Evolutionary conservation across 2,329 filamentous ascomycete genomes (phyloP).

Genomic region (Aspergillus ochraceus): DNA sequence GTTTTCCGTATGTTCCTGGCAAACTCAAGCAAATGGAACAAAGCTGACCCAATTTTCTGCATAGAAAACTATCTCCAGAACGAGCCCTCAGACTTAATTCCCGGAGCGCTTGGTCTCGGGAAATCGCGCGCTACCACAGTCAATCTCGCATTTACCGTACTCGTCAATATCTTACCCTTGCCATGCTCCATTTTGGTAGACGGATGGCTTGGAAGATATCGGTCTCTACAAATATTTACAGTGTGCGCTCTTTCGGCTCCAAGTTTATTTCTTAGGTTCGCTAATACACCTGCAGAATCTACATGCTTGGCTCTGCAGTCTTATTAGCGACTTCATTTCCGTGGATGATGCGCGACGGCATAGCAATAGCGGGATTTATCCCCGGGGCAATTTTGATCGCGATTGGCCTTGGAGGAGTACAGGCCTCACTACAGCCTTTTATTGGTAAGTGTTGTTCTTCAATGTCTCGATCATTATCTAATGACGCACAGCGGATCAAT

Average conservation of each 20-base stretch:
- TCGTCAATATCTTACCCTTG: background rate
- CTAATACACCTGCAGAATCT: background rate
- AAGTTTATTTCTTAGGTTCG: background rate
- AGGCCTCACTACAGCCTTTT: background rate
- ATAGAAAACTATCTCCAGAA: background rate
- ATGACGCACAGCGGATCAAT: background rate
- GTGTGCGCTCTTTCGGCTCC: background rate
- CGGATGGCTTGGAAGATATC: background rate
- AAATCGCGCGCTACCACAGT: background rate
- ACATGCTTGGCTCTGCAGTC: background rate
- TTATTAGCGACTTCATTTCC: background rate
- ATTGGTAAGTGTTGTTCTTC: background rate
- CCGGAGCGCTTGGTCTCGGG: background rate
- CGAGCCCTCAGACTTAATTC: background rate
- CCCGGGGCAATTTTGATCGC: background rate
- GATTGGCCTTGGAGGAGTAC: background rate
- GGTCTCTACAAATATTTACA: background rate
- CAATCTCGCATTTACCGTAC: background rate
- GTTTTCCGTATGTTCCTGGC: background rate
- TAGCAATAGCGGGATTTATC: background rate
- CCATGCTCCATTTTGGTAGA: background rate
- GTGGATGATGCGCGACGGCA: background rate
- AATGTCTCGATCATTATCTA: background rate
- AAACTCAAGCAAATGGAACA: background rate
- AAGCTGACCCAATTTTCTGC: background rate